Evolutionary conservation across 2,329 filamentous ascomycete species (phyloP), one percentile per base, ranked within the genome.

Genomic region (Venturia pyrina): DNA sequence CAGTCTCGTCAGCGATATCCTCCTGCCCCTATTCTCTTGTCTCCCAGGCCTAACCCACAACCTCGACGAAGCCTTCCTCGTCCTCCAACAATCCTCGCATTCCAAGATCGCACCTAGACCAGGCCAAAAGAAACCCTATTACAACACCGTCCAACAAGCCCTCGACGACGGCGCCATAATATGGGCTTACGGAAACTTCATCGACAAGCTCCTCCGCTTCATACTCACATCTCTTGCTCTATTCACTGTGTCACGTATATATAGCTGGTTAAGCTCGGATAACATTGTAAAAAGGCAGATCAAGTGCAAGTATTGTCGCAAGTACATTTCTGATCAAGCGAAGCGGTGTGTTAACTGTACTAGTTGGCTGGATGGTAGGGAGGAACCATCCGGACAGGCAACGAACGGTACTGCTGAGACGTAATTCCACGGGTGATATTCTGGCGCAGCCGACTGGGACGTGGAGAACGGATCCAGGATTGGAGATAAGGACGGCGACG

Each of bases 1-100:
- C 66, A 88, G 85, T 10, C 87, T 91, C 71, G 87, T 91, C 64
- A 85, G 83, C 68, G 87, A 90, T 70, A 83, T 91, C 43, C 77
- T 91, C 59, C 83, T 91, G 68, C 89, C 89, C 5, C 81, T 89
- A 0, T 78, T 91, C 37, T 89, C 88, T 1, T 77, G 91, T 53
- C 77, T 91, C 28, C 82, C 89, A 5, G 89, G 89, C 62, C 77
- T 91, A 66, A 83, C 88, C 70, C 84, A 84, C 69, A 91, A 91
- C 72, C 82, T 91, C 71, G 86, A 89, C 71, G 85, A 90, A 76
- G 90, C 90, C 74, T 91, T 91, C 73, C 84, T 87, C 0, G 83
- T 90, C 7, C 75, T 91, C 37, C 81, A 79, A 46, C 82, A 84
- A 2, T 79, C 83, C 66, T 73, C 73, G 68, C 74, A 75, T 65